Percentiles rank a stretch among this genome's conserved stretches.
Conservation (phyloP, 371 early-diverging fungal genomes). For the Mortierella sp. region DNA sequence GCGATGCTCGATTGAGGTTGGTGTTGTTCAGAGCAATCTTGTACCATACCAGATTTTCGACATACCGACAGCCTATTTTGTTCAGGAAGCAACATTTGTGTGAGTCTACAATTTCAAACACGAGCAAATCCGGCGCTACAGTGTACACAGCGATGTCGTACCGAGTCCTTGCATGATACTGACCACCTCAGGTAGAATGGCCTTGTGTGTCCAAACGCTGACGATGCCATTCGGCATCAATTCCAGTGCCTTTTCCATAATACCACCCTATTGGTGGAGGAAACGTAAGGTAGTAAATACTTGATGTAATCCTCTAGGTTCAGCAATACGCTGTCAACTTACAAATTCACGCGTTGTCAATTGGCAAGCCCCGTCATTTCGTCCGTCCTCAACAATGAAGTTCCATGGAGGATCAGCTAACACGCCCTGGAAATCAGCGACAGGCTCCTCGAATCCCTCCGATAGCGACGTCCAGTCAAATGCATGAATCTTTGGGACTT, state of each 20-base stretch:
- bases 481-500: conserved; percentile 21
- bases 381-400: conserved; percentile 64
- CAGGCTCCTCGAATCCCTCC: conserved; percentile 38
- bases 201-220: conserved; percentile 73
- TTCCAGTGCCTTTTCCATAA: conserved; percentile 61
- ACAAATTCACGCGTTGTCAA: conserved; percentile 58
- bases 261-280: conserved; percentile 33
- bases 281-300: background rate
- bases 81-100: background rate
- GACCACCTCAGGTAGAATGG: conserved; percentile 68
- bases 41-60: conserved; percentile 78
- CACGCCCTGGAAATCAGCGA: conserved; percentile 60
- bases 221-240: conserved; percentile 68
- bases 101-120: background rate
- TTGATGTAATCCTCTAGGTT: no score
- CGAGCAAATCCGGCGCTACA: background rate
- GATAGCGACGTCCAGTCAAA: conserved; percentile 47
- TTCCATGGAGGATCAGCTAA: conserved; percentile 77
- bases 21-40: conserved; percentile 67
- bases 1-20: conserved; percentile 60
- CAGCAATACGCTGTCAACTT: conserved; percentile 8
- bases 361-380: conserved; percentile 62
- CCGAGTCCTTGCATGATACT: conserved; percentile 66
- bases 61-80: conserved; percentile 66
- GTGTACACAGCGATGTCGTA: conserved; percentile 13